Evolutionary conservation across 345 rosid species (phyloP).

Genomic region (Hibiscus syriacus): DNA sequence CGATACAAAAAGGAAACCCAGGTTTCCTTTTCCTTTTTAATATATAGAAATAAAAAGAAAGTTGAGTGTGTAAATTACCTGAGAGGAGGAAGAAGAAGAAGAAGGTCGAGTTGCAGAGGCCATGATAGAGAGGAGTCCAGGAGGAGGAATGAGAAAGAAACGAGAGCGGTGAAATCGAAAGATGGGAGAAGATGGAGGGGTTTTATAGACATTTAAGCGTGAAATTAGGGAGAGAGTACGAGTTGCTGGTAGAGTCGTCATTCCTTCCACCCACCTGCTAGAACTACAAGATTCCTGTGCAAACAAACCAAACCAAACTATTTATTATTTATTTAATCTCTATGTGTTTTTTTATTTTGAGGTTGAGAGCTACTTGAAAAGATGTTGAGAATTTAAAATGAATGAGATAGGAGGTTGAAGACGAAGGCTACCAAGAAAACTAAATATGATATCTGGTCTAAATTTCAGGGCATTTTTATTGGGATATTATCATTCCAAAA

Average conservation of each 20-base stretch:
- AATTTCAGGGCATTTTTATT: neutral
- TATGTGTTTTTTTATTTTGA: neutral
- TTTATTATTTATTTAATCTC: neutral
- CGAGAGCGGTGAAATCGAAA: constrained; percentile 23
- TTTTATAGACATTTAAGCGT: constrained; percentile 20
- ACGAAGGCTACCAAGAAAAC: neutral
- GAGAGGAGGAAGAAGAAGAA: constrained; percentile 39
- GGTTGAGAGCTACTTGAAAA: neutral
- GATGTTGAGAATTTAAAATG: neutral
- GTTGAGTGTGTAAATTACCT: constrained; percentile 25
- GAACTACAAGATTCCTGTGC: neutral
- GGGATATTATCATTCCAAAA: no score
- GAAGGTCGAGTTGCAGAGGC: constrained; percentile 63
- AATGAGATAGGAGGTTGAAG: neutral
- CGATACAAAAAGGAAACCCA: neutral
- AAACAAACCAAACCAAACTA: neutral
- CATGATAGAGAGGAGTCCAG: constrained; percentile 35
- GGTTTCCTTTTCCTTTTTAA: neutral
- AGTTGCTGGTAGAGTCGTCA: constrained; percentile 25
- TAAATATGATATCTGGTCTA: neutral
- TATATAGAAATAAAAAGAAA: neutral
- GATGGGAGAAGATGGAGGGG: constrained; percentile 16
- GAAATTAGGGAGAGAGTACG: constrained; percentile 17
- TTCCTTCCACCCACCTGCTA: constrained; percentile 1
- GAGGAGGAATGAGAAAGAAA: constrained; percentile 15